Base-by-base conservation (phyloP, 2,329 filamentous ascomycete genomes). In the Neodidymelliopsis sp. region DNA sequence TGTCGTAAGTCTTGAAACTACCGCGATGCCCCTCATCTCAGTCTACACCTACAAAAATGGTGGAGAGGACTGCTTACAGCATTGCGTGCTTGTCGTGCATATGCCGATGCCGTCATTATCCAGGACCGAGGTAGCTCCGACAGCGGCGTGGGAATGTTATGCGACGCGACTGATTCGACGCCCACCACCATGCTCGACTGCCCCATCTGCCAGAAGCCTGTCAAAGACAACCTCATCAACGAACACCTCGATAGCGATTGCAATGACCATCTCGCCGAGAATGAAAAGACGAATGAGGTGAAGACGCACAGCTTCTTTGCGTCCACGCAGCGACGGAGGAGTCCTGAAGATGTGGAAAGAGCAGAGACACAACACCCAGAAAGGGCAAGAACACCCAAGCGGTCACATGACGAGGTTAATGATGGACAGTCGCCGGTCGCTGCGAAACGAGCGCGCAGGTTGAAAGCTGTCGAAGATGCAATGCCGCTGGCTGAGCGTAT, bases 401-500 rank as follows among this genome's bases (percentile, higher is more conserved):
- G 69, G 11, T 33, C 61, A 0, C 52, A 65, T 15, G 62, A 62
- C 9, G 61, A 66, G 5, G 33, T 50, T 1, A n/a, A 41, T 6
- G 57, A 64, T n/a, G 46, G 28, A 15, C 50, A 11, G 51, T 73
- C 37, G 58, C 37, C 33, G 5, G 13, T 37, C 4, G 37, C 42
- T 2, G 41, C 7, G 59, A 87, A 86, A 66, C 77, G 81, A 11
- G 91, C 60, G 23, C 90, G 74, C 33, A 52, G 56, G 83, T 73
- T 61, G 19, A 83, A 77, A 67, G 80, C 81, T 1, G 78, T 85
- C 25, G 83, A 85, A 48, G 85, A 86, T 63, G 84, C 86, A 1
- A 91, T 91, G 7, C 94, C 94, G 0, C 79, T 99, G 13, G 92
- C 94, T 2, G 94, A 99, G 74, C 88, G 93, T 22, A 96, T 97